Conservation (phyloP, 768 basidiomycete species). For the Auricularia sp. region DNA sequence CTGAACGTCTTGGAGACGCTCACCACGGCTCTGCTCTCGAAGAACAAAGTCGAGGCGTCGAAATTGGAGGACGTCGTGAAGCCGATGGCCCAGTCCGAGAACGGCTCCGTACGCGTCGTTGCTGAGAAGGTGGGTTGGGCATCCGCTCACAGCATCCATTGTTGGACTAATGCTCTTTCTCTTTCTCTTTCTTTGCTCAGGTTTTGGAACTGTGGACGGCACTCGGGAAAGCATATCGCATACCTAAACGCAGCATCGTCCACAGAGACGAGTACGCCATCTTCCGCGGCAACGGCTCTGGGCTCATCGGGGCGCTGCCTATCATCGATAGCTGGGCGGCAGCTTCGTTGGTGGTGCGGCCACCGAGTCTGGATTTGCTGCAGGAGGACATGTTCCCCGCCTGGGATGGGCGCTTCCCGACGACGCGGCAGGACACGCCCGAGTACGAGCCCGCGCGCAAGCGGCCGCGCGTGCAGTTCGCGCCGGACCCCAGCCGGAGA, state of each 20-base stretch:
- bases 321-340: too few species aligned
- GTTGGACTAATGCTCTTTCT: background rate
- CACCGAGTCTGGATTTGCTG: too few species aligned
- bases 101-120: slow-evolving; percentile 44
- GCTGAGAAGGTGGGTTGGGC: slow-evolving; percentile 47
- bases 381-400: too few species aligned
- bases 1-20: slow-evolving; percentile 48
- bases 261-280: too few species aligned
- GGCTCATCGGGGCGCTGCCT: too few species aligned
- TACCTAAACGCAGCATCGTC: slow-evolving; percentile 56
- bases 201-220: slow-evolving; percentile 73
- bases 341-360: too few species aligned
- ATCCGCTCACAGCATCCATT: background rate
- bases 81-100: slow-evolving; percentile 40
- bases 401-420: too few species aligned
- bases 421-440: too few species aligned
- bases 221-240: slow-evolving; percentile 71
- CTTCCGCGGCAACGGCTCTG: too few species aligned
- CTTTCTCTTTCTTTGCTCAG: slow-evolving; percentile 27
- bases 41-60: slow-evolving; percentile 88
- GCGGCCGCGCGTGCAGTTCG: too few species aligned
- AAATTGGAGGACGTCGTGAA: slow-evolving; percentile 59
- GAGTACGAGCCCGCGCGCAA: too few species aligned
- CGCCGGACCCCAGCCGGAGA: too few species aligned
- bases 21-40: slow-evolving; percentile 71